Evolutionary conservation across 768 basidiomycete genomes (phyloP).

Genomic region (Boletellus ananas): DNA sequence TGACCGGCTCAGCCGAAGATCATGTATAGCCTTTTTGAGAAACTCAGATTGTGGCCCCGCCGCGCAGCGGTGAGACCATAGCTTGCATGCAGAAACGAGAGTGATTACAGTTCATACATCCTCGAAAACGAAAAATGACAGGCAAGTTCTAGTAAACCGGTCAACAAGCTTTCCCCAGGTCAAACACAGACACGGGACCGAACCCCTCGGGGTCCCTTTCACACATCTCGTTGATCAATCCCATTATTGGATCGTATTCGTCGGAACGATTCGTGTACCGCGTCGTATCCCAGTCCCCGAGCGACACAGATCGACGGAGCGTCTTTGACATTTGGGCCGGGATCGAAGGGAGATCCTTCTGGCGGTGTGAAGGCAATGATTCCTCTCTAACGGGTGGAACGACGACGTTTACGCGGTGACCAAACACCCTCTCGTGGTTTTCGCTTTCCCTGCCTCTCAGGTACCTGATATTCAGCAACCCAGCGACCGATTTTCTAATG

Average conservation of each 20-base stretch:
- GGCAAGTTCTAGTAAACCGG: not conserved
- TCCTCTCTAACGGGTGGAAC: conserved; percentile 13
- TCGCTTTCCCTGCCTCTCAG: conserved; percentile 2
- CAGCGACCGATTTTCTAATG: conserved; percentile 1
- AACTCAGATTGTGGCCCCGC: not conserved
- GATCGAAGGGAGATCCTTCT: not conserved
- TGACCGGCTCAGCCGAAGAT: not conserved
- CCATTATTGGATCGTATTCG: conserved; percentile 9
- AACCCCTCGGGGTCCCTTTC: conserved; percentile 13
- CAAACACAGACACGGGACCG: conserved; percentile 17
- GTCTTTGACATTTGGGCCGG: not conserved
- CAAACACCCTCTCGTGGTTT: conserved; percentile 11
- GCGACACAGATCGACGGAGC: conserved; percentile 28
- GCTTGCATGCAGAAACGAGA: not conserved
- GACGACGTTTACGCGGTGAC: conserved; percentile 12
- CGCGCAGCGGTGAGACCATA: not conserved
- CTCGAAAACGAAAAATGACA: not conserved
- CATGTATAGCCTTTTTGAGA: not conserved
- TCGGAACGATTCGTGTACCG: not conserved
- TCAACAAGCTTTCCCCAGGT: conserved; percentile 8
- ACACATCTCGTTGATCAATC: conserved; percentile 19
- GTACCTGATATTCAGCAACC: conserved; percentile 5
- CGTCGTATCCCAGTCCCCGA: conserved; percentile 10
- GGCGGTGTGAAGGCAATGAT: conserved; percentile 6
- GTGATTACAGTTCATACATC: not conserved